Percentiles rank a stretch among this genome's conserved stretches.
Conservation (phyloP, 305 asterid genomes). For the Rubia occidens region DNA sequence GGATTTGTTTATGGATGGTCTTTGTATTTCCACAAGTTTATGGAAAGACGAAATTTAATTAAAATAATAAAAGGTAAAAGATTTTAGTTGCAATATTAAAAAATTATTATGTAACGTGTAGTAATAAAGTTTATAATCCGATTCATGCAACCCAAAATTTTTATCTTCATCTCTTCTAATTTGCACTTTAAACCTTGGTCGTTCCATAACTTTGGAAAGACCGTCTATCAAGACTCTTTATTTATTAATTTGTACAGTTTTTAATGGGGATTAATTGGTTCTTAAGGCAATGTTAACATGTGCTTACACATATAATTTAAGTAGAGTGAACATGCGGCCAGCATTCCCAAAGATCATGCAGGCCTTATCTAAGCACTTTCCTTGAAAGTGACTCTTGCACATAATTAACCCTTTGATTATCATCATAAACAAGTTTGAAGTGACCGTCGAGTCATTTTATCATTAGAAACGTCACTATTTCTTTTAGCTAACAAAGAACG, state of each 20-base stretch:
- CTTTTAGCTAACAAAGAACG: neutral
- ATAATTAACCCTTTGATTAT: neutral
- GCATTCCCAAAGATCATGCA: conserved; percentile 5
- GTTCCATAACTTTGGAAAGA: too few relatives aligned
- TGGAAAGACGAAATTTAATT: too few relatives aligned
- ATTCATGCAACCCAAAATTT: too few relatives aligned
- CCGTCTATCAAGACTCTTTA: too few relatives aligned
- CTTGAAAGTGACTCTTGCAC: conserved; percentile 10
- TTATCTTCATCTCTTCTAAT: too few relatives aligned
- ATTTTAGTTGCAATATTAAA: too few relatives aligned
- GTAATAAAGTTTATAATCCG: too few relatives aligned
- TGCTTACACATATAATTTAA: conserved; percentile 4
- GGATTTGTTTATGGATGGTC: too few relatives aligned
- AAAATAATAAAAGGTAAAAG: too few relatives aligned
- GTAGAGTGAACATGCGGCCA: conserved; percentile 8
- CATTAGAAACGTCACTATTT: neutral
- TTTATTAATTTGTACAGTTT: neutral
- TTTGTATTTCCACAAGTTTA: too few relatives aligned
- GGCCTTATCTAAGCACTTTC: conserved; percentile 7
- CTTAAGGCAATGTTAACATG: conserved; percentile 3
- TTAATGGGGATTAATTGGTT: neutral
- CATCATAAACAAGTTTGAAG: neutral
- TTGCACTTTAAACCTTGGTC: too few relatives aligned
- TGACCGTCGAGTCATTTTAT: neutral
- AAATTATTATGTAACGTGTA: too few relatives aligned